Conservation (phyloP, 495 filamentous ascomycete genomes). For the Aspergillus carlsbadensis region DNA sequence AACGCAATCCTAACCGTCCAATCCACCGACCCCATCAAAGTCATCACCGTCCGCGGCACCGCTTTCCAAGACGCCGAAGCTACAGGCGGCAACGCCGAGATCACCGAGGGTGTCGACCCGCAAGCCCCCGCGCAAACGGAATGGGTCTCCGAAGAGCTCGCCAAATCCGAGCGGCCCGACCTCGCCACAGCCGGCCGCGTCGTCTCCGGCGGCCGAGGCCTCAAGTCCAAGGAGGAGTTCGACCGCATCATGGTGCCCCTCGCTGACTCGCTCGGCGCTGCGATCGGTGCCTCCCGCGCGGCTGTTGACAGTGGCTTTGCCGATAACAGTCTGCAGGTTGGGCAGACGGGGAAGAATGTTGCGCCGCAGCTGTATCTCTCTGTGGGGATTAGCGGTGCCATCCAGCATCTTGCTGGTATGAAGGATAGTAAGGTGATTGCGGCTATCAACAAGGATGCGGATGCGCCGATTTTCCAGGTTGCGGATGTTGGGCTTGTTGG, state of each 20-base stretch:
- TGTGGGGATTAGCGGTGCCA: slow-evolving; percentile 93
- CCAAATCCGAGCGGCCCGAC: slow-evolving; percentile 93
- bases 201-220: slow-evolving; percentile 88
- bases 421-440: slow-evolving; percentile 99
- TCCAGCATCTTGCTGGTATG: slow-evolving; percentile 98
- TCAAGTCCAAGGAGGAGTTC: slow-evolving; percentile 98
- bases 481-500: slow-evolving; percentile 94
- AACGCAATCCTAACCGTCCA: slow-evolving; percentile 98
- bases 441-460: slow-evolving; percentile 94
- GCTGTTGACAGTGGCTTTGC: slow-evolving; percentile 97
- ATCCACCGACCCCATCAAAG: slow-evolving; percentile 79
- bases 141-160: slow-evolving; percentile 92
- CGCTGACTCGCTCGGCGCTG: slow-evolving; percentile 87
- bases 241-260: slow-evolving; percentile 87
- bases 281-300: slow-evolving; percentile 90
- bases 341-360: slow-evolving; percentile 97
- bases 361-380: slow-evolving; percentile 94
- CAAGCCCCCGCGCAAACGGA: slow-evolving; percentile 70
- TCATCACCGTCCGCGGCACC: slow-evolving; percentile 90
- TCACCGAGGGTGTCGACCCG: slow-evolving; percentile 48
- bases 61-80: slow-evolving; percentile 65
- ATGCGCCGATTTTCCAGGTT: slow-evolving; percentile 97
- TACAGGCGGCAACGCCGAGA: slow-evolving; percentile 49
- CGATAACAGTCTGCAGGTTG: slow-evolving; percentile 98
- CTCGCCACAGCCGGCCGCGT: slow-evolving; percentile 83